Conservation (phyloP, 1,284 basidiomycete species). For the Kwoniella shivajii region DNA sequence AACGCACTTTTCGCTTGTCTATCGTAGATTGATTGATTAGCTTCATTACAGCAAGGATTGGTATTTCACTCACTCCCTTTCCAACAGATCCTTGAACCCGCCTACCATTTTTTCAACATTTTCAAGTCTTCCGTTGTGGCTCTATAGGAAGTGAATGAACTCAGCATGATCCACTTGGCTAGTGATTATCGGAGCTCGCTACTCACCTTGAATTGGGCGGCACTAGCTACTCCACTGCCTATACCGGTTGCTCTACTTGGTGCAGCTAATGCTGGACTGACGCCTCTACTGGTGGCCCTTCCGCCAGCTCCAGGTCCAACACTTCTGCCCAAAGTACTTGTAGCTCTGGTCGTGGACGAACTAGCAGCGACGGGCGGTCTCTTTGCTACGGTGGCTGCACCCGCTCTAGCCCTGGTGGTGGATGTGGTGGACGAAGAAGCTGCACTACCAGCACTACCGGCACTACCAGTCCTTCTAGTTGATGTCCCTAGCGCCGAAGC, state of each 20-base stretch:
- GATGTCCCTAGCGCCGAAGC: constrained; percentile 15
- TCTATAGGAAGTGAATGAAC: constrained; percentile 12
- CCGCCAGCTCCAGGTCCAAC: constrained; percentile 13
- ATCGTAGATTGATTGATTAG: neutral
- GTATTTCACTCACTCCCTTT: constrained; percentile 32
- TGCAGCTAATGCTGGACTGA: constrained; percentile 25
- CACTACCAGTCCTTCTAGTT: constrained; percentile 20
- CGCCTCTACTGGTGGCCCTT: constrained; percentile 26
- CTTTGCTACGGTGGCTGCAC: constrained; percentile 8
- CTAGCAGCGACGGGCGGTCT: constrained; percentile 25
- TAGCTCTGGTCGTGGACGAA: constrained; percentile 12
- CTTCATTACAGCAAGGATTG: neutral
- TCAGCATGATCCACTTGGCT: too few species aligned
- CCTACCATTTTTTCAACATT: constrained; percentile 45
- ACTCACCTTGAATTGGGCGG: constrained; percentile 36
- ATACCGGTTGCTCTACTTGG: constrained; percentile 12
- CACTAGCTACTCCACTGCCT: constrained; percentile 36
- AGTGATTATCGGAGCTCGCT: neutral
- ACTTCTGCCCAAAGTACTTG: constrained; percentile 26
- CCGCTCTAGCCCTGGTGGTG: constrained; percentile 12
- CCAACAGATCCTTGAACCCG: constrained; percentile 39
- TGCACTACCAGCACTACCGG: constrained; percentile 19
- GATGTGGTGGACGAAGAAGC: constrained; percentile 15
- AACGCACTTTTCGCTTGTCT: constrained; percentile 36
- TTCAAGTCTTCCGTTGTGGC: constrained; percentile 38